These are phyloP conservation scores for Xylaria curta DNA, from an alignment of 495 filamentous ascomycete genomes.

Conservation along the genomic window DNA sequence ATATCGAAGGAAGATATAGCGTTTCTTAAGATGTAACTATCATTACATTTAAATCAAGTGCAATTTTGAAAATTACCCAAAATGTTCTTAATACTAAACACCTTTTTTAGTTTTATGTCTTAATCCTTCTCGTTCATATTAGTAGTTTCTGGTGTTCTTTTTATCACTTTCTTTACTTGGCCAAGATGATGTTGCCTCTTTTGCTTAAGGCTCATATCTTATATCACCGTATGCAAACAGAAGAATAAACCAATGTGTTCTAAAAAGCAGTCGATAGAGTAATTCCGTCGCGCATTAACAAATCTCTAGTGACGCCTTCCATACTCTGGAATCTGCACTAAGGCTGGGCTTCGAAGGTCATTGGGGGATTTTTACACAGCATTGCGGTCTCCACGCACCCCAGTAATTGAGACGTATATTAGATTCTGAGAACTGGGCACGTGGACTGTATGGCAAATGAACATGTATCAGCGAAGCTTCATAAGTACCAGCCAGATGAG, in stretches of 20 bases:
- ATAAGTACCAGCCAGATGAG: neutral
- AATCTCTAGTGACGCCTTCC: neutral
- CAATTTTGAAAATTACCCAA: neutral
- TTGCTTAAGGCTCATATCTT: neutral
- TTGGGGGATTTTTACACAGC: neutral
- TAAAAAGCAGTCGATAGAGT: neutral
- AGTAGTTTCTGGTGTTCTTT: neutral
- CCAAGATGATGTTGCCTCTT: neutral
- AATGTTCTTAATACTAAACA: neutral
- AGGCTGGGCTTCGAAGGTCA: neutral
- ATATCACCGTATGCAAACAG: neutral
- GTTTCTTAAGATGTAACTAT: neutral
- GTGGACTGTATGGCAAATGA: neutral
- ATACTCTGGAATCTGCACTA: neutral
- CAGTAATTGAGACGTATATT: neutral
- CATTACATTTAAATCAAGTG: neutral
- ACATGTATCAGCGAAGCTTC: neutral
- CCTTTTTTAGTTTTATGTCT: neutral
- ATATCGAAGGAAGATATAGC: neutral
- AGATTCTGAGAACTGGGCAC: neutral
- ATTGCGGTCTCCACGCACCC: neutral
- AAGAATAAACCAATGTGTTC: neutral
- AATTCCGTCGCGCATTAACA: neutral
- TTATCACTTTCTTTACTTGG: neutral
- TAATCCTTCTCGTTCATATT: neutral